Evolutionary conservation across 805 yeast genomes (phyloP), one percentile per base, ranked within the genome.

Genomic region (Suhomyces kilbournensis): DNA sequence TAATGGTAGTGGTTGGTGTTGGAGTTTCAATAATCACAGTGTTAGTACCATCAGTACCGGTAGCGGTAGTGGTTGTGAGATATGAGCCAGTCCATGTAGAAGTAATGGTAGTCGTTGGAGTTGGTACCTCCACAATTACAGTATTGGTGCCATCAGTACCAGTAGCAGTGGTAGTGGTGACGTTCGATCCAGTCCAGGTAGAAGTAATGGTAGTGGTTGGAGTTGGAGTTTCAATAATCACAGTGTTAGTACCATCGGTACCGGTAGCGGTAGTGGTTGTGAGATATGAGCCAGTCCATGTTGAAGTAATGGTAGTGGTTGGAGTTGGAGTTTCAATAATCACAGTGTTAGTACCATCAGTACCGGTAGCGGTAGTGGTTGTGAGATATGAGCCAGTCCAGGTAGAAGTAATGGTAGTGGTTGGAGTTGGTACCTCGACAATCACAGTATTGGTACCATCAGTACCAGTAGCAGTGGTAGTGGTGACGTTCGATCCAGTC

Each of bases 401-500:
- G 14, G 55, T 53, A 2, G 15, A 22, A 1, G 59, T 58, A 8
- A 45, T 20, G 2, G 55, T 50, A 2, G 26, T 34, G 10, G 52
- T 53, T 7, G 58, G 58, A 20, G 44, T 25, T 19, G 63, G 63
- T 12, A 58, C 57, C 7, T 53, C 49, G 7, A 57, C 52, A n/a
- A 44, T 49, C 35, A 57, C 49, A 17, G 63, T 59, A 26, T 47
- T 38, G 7, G 63, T 58, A 30, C 56, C 17, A 14, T 52, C 12
- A 52, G 20, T 7, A 9, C 22, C 25, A 10, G 25, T 30, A 53
- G 51, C 25, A 3, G 57, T 44, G 9, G 70, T 66, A 2, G 66
- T 62, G 9, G 58, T 53, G 15, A 67, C 59, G 2, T 57, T 49
- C 1, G 63, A 15, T 9, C 62, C 66, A 22, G 63, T 54, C 55